phyloP scores from a whole-genome alignment of 108 stramenopile genomes.

The Nannochloropsis salina region DNA sequence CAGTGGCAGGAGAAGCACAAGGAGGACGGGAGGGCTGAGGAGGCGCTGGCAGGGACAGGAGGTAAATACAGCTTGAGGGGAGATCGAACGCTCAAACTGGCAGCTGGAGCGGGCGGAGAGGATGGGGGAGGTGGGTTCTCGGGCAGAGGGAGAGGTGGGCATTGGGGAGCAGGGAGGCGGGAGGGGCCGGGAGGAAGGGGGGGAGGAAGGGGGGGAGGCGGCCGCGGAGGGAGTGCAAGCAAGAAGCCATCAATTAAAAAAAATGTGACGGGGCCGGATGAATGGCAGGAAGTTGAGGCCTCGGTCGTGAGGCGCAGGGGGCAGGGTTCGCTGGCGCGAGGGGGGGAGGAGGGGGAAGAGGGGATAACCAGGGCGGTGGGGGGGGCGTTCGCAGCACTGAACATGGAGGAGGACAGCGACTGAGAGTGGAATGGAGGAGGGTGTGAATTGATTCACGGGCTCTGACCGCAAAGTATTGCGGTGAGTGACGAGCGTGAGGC shows the following conservation, averaged over 20 bases:
- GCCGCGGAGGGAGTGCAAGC: not conserved
- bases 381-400: not conserved
- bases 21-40: not conserved
- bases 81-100: not conserved
- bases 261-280: not conserved
- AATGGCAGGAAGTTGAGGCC: not conserved
- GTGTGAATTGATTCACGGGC: not conserved
- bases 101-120: not conserved
- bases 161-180: not conserved
- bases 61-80: not conserved
- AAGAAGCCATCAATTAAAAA: not conserved
- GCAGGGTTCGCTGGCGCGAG: not conserved
- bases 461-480: no score
- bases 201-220: no score
- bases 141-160: not conserved
- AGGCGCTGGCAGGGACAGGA: not conserved
- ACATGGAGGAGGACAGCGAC: not conserved
- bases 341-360: constrained; percentile 11
- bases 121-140: not conserved
- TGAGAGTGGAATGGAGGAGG: not conserved
- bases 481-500: no score
- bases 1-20: not conserved
- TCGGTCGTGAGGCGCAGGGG: not conserved
- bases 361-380: not conserved
- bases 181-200: not conserved